Evolutionary conservation across 1,284 basidiomycete genomes (phyloP), one percentile per base, ranked within the genome.

Genomic region (Taiwanofungus camphoratus): DNA sequence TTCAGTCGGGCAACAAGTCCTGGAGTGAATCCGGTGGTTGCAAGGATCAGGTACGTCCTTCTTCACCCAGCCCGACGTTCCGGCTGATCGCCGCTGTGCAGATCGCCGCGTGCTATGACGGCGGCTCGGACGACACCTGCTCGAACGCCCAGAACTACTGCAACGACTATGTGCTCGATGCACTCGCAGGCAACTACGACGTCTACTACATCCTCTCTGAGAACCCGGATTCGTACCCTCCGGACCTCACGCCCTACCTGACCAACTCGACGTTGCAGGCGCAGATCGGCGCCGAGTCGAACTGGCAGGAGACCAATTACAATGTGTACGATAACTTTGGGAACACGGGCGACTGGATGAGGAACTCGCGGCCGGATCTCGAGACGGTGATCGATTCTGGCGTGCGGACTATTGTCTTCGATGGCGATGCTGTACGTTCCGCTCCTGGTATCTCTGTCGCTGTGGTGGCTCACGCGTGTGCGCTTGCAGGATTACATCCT

Each of bases 341-440:
- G 2, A 50, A 54, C 7, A 78, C 76, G 11, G 79, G 78, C 22
- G 79, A 82, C 46, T 81, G 77, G 78, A 80, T 81, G 78, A 65
- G 71, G 35, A 79, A 72, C 55, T 76, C 74, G 7, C 58, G 69
- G 11, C 75, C 72, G 2, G 53, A 74, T 46, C 61, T 82, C 16
- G 77, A 81, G 57, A 68, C 63, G 19, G 77, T 82, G 5, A 76
- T 82, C 50, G 68, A 81, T 47, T 69, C 77, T 34, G 77, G 78
- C 5, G 77, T 80, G 48, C 52, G 73, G 48, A 74, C 70, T 0
- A 53, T 75, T 30, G 57, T 79, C 26, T 80, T 69, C 49, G 74
- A 74, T 48, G 77, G 77, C 35, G 77, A 79, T 55, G 77, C 74
- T 26, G 74, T 76, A 55, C 41, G 69, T 42, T 20, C 19, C 36